Evolutionary conservation across 2,329 filamentous ascomycete species (phyloP), one percentile per base, ranked within the genome.

Genomic region (Fusarium fracticaudum): DNA sequence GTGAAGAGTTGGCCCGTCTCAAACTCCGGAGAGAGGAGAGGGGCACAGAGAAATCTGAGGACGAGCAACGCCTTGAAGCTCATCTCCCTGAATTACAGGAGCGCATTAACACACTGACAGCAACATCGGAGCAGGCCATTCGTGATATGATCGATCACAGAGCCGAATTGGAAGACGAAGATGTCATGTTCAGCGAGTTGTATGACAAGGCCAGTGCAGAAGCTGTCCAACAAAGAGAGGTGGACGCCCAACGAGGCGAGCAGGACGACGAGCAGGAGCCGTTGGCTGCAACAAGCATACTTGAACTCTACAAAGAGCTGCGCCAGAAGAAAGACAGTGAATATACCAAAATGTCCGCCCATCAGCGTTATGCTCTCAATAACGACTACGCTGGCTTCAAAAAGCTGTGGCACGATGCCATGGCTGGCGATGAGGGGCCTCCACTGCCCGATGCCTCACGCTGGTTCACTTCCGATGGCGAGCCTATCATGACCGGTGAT

Each of bases 341-440:
- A 45, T 90, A 90, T 77, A 80, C 79, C 2, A 71, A 76, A 4
- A 80, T 87, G 73, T 81, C 77, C 41, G 77, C 83, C 53, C 80
- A 87, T 67, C 80, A 87, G 72, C 86, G 86, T 33, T 91, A 91
- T 76, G 88, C 84, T 9, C 73, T 84, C 18, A 85, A 90, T 80
- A 91, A 91, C 77, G 87, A 90, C 76, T 91, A 91, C 76, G 85
- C 86, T 64, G 81, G 82, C n/a, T 91, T 91, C 84, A 90, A 89
- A 79, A 86, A 86, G 75, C 80, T 86, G 31, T 89, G 88, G 87
- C 88, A 90, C 79, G 86, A 89, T 68, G 86, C 87, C 10, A 79
- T 85, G 44, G 84, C 86, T 59, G 85, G 84, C 9, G 83, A 86
- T 40, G 84, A 87, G 31, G 86, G 86, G 2, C 84, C 87, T 14